Evolutionary conservation across 805 yeast species (phyloP).

Genomic region (Vanderwaltozyma yarrowii): DNA sequence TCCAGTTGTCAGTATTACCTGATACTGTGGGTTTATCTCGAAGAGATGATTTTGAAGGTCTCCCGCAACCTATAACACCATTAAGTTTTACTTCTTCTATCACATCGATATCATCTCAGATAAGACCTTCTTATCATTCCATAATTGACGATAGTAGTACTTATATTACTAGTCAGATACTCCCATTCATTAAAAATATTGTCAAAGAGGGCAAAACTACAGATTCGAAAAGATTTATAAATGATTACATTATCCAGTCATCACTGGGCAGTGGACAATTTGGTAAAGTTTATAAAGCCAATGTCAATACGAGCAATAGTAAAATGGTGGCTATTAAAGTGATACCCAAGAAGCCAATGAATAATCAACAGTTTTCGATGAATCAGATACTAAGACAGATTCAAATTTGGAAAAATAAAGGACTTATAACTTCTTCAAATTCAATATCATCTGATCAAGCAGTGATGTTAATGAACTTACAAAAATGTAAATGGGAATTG

Average conservation of each 20-base stretch:
- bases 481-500: constrained; percentile 27
- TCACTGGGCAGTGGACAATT: constrained; percentile 25
- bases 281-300: constrained; percentile 25
- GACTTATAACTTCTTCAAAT: constrained; percentile 2
- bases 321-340: constrained; percentile 22
- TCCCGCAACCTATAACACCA: background rate
- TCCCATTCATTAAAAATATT: constrained; percentile 7
- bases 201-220: constrained; percentile 1
- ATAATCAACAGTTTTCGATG: constrained; percentile 20
- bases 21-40: too few species aligned
- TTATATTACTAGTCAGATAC: constrained; percentile 4
- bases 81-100: background rate
- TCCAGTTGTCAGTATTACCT: background rate
- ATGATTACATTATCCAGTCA: constrained; percentile 11
- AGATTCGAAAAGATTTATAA: constrained; percentile 5
- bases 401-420: constrained; percentile 14
- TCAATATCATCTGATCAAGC: constrained; percentile 18
- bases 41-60: background rate
- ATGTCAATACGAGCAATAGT: constrained; percentile 1
- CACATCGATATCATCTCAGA: background rate
- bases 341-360: constrained; percentile 21
- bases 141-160: constrained; percentile 10
- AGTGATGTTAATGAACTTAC: constrained; percentile 21
- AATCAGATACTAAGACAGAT: constrained; percentile 25
- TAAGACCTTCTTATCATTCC: constrained; percentile 10